Percentiles rank a stretch among this genome's conserved stretches.
These are phyloP conservation scores for Cryptococcus sp. DNA, from an alignment of 1,284 basidiomycete genomes.

Conservation along the genomic window DNA sequence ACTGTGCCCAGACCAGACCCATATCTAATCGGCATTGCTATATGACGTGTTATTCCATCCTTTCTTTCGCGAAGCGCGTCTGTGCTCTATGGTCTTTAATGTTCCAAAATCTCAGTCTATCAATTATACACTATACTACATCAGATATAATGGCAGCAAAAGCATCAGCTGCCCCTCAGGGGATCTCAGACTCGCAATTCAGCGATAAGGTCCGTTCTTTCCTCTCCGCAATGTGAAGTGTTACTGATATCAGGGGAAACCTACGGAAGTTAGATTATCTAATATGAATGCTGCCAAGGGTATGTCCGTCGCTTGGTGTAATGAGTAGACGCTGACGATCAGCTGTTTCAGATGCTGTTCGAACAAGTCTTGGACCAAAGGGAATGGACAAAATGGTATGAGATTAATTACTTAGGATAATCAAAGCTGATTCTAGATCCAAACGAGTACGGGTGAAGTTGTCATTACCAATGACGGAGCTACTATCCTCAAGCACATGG, in stretches of 20 bases:
- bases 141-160: not conserved
- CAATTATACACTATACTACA: not conserved
- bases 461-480: slow-evolving; percentile 99
- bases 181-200: not conserved
- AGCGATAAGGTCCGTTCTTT: not conserved
- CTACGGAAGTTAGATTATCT: slow-evolving; percentile 78
- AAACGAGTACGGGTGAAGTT: slow-evolving; percentile 93
- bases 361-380: slow-evolving; percentile 93
- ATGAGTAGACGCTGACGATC: not conserved
- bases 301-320: slow-evolving; percentile 44
- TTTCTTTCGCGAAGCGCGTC: too few relatives aligned
- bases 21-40: too few relatives aligned
- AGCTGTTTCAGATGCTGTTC: slow-evolving; percentile 97
- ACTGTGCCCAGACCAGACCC: too few relatives aligned
- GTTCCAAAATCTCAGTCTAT: not conserved
- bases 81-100: not conserved
- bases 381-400: slow-evolving; percentile 99
- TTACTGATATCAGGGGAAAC: slow-evolving; percentile 39
- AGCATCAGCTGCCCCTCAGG: not conserved
- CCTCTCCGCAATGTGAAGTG: not conserved
- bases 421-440: slow-evolving; percentile 61
- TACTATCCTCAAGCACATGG: slow-evolving; percentile 95
- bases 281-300: slow-evolving; percentile 97
- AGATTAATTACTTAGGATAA: not conserved
- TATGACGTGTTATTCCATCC: too few relatives aligned